Evolutionary conservation across 345 rosid genomes (phyloP).

Genomic region (Cardamine occulta): DNA sequence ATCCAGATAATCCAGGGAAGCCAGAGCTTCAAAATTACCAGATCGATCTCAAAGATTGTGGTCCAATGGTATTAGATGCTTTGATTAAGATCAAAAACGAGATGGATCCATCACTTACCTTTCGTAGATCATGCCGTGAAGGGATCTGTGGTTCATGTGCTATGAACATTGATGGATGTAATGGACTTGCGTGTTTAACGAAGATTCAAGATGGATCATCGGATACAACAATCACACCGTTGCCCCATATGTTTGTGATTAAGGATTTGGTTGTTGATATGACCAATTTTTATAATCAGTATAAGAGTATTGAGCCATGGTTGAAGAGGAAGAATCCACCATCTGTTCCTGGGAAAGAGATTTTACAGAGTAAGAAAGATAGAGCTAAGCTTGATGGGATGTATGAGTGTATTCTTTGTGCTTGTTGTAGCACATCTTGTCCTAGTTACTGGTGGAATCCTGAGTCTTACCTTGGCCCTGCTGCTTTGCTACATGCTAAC

Average conservation of each 20-base stretch:
- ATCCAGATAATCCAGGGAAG: constrained; percentile 76
- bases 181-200: constrained; percentile 91
- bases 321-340: constrained; percentile 89
- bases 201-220: constrained; percentile 57
- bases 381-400: constrained; percentile 95
- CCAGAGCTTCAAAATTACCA: constrained; percentile 75
- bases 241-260: constrained; percentile 97
- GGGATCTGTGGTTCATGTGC: constrained; percentile 99
- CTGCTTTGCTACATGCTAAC: constrained; percentile 93
- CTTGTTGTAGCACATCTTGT: constrained; percentile 96
- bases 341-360: constrained; percentile 73
- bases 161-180: constrained; percentile 98
- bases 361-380: constrained; percentile 89
- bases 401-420: constrained; percentile 97
- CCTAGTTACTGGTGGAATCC: constrained; percentile 99
- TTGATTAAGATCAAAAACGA: constrained; percentile 97
- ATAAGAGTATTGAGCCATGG: constrained; percentile 99
- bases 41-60: constrained; percentile 88
- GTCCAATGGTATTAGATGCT: constrained; percentile 97
- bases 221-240: constrained; percentile 66
- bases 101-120: constrained; percentile 90
- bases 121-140: constrained; percentile 96
- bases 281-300: constrained; percentile 98
- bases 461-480: constrained; percentile 93
- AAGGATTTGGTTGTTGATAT: constrained; percentile 97